Evolutionary conservation across 768 basidiomycete genomes (phyloP), one percentile per base, ranked within the genome.

Genomic region (Amanita fuliginea): DNA sequence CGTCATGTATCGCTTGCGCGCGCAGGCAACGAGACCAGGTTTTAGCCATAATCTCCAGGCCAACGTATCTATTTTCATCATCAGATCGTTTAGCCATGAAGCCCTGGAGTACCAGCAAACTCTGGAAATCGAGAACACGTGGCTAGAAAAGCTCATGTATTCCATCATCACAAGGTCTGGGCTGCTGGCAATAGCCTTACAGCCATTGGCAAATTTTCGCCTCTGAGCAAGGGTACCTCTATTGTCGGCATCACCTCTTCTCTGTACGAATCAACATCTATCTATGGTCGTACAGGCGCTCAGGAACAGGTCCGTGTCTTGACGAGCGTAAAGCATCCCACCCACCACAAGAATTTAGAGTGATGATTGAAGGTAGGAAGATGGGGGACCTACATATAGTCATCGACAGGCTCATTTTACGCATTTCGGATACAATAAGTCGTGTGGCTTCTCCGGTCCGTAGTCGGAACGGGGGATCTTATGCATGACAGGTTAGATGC

Each of bases 141-240:
- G 95, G 95, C 93, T 94, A 0, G 86, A 85, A 18, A 98, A 97
- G 68, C 70, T 96, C 66, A 95, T 94, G 93, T 97, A 95, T 64
- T 83, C 86, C 4, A 78, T 91, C 60, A 86, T 92, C 92, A 95
- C 73, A 95, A 94, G 61, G 95, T 94, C 0, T 97, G 87, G 81
- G 89, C 92, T 0, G 86, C 83, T 0, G 94, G 93, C 5, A 92
- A 97, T 64, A 75, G 73, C 8, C 67, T 96, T 49, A 83, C 85
- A 0, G 83, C 89, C 0, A 67, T 84, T 10, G 76, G 91, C 64
- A 96, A 95, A 62, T 88, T 96, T 61, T 80, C 81, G 30, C 93
- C 95, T 0, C 67, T 96, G 18, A 68, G 73, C 34, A 97, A 98
- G 64, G 95, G 95, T 6, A 82, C 86, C 4, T 69, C 73, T 41